Base-by-base conservation (phyloP, 1,284 basidiomycete species). In the Apiotrichum akiyoshidainum region DNA sequence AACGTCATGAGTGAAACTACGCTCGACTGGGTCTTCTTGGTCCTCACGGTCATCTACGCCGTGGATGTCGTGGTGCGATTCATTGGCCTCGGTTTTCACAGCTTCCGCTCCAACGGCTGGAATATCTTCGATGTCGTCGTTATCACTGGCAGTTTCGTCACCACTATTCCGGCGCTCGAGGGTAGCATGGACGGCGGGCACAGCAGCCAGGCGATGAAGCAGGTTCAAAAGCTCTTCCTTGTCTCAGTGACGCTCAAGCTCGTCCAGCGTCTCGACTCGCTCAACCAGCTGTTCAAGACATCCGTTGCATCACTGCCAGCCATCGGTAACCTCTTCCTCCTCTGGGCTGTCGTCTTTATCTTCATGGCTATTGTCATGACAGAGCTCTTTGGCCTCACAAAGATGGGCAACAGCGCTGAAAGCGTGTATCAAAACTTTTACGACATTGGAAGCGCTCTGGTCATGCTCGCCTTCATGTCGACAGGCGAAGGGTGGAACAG, bases 251-350 rank as follows among this genome's bases (percentile, higher is more conserved):
- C 91, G 0, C 88, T 98, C 82, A 99, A 99, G 78, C 83, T 99
- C 22, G 90, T 97, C 1, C 92, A 97, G 73, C 84, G 90, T 52
- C 89, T 87, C 61, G 88, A 92, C 69, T 87, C 86, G 63, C 81
- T 99, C 59, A 98, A 98, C 70, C 92, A 96, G 78, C 81, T 99
- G 19, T 98, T 98, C 84, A 97, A 97, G 79, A 97, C 93, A 9
- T 90, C 92, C 1, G 84, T 91, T 90, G 86, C 92, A 46, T 93
- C 90, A 78, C 79, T 97, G 35, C 91, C 91, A 0, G 87, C 88
- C 21, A 95, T 99, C 61, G 70, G 91, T 46, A 93, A 88, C 67
- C 81, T 98, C 60, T 84, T 98, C 65, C 82, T 87, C 5, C 83
- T 99, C 4, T 99, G 95, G 95, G 78, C 95, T 31, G 87, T 90